Percentiles rank a stretch among this genome's conserved stretches.
These are phyloP conservation scores for Stemphylium beticola DNA, from an alignment of 2,329 filamentous ascomycete genomes.

Conservation along the genomic window DNA sequence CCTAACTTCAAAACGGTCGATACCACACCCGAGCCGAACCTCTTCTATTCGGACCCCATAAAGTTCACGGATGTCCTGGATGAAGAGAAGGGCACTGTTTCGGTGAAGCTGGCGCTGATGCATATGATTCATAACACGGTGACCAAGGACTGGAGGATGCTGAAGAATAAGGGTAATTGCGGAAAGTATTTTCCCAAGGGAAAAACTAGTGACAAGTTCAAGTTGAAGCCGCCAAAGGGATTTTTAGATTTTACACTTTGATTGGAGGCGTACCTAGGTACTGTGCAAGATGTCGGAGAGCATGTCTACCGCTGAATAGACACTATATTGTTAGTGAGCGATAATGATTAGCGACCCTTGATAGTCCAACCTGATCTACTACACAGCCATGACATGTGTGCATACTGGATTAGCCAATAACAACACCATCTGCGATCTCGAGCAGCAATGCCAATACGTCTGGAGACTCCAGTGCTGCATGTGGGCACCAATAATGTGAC, in stretches of 20 bases:
- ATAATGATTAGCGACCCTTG: too few relatives aligned
- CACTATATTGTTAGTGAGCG: neutral
- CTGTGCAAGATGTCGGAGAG: neutral
- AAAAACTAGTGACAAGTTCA: constrained; percentile 9
- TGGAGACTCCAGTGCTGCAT: too few relatives aligned
- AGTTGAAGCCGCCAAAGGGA: neutral
- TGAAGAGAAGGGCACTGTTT: neutral
- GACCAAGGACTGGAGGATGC: constrained; percentile 10
- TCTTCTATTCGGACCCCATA: constrained; percentile 20
- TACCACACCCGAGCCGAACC: constrained; percentile 15
- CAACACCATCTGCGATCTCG: neutral
- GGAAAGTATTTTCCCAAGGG: constrained; percentile 12
- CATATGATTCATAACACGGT: constrained; percentile 12
- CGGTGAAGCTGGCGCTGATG: constrained; percentile 18
- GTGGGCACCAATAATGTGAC: too few relatives aligned
- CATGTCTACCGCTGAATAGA: neutral
- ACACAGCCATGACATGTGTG: neutral
- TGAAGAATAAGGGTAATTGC: constrained; percentile 11
- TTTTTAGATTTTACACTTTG: neutral
- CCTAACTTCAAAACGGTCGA: neutral
- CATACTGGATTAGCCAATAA: neutral
- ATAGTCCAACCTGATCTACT: neutral
- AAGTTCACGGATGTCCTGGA: constrained; percentile 16
- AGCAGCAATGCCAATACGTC: too few relatives aligned
- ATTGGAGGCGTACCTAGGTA: neutral